Evolutionary conservation across 192 early-diverging fungal species (phyloP).

Genomic region (Backusella psychrophila): DNA sequence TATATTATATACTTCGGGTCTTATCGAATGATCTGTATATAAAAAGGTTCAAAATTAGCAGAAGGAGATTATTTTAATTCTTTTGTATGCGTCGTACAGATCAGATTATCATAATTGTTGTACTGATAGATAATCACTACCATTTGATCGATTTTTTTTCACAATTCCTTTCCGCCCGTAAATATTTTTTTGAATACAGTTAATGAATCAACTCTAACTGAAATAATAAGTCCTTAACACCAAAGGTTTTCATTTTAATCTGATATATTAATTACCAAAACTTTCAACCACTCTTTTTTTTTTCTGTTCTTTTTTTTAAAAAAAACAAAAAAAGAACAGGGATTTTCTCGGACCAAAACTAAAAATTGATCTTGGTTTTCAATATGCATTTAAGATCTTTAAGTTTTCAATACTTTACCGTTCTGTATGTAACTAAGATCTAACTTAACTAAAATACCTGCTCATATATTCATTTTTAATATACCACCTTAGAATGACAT

Average conservation of each 20-base stretch:
- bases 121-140: slow-evolving; percentile 5
- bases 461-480: not conserved
- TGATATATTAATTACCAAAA: too few relatives aligned
- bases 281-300: too few relatives aligned
- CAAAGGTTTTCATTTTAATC: too few relatives aligned
- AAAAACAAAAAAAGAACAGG: too few relatives aligned
- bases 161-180: not conserved
- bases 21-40: not conserved
- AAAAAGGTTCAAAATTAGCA: not conserved
- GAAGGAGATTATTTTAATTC: not conserved
- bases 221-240: not conserved
- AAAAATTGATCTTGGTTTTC: too few relatives aligned
- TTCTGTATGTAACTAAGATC: not conserved
- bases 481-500: not conserved
- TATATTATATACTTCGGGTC: not conserved
- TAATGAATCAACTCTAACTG: not conserved
- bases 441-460: not conserved
- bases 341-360: too few relatives aligned
- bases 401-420: too few relatives aligned
- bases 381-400: too few relatives aligned
- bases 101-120: not conserved
- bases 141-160: slow-evolving; percentile 1
- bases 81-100: not conserved
- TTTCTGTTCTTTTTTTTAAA: too few relatives aligned
- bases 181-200: not conserved